Evolutionary conservation across 495 filamentous ascomycete genomes (phyloP).

Genomic region (Hypoxylon fragiforme): DNA sequence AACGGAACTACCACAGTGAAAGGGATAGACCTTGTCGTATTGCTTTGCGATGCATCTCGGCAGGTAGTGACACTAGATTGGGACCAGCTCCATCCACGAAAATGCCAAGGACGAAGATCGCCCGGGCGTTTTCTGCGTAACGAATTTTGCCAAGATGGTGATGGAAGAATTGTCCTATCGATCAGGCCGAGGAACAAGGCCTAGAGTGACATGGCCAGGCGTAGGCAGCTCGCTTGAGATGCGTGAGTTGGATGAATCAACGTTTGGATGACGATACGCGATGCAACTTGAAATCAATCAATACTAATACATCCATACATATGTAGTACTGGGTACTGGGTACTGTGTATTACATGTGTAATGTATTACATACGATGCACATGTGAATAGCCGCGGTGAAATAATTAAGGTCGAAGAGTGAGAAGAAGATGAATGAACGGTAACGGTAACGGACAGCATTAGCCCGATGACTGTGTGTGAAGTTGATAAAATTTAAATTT

Average conservation of each 20-base stretch:
- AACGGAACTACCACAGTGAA: constrained; percentile 6
- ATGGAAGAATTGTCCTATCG: constrained; percentile 27
- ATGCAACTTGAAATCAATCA: neutral
- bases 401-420: too few relatives aligned
- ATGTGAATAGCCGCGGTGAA: too few relatives aligned
- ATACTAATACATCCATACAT: neutral
- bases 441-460: too few relatives aligned
- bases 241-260: too few relatives aligned
- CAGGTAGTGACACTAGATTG: constrained; percentile 18
- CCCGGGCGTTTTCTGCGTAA: constrained; percentile 17
- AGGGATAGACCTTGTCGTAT: constrained; percentile 26
- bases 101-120: constrained; percentile 30
- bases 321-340: too few relatives aligned
- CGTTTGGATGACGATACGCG: too few relatives aligned
- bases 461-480: too few relatives aligned
- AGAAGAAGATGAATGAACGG: too few relatives aligned
- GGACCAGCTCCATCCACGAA: constrained; percentile 16
- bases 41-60: constrained; percentile 18
- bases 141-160: constrained; percentile 24
- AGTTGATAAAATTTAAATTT: constrained; percentile 13
- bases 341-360: too few relatives aligned
- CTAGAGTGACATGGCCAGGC: too few relatives aligned
- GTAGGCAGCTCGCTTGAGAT: constrained; percentile 33
- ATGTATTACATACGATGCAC: too few relatives aligned
- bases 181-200: constrained; percentile 10